A percentile compares a stretch with the other conserved stretches of the same genome.
These are phyloP conservation scores for Vachellia pachyceras DNA, from an alignment of 306 rosid genomes.

Conservation along the genomic window DNA sequence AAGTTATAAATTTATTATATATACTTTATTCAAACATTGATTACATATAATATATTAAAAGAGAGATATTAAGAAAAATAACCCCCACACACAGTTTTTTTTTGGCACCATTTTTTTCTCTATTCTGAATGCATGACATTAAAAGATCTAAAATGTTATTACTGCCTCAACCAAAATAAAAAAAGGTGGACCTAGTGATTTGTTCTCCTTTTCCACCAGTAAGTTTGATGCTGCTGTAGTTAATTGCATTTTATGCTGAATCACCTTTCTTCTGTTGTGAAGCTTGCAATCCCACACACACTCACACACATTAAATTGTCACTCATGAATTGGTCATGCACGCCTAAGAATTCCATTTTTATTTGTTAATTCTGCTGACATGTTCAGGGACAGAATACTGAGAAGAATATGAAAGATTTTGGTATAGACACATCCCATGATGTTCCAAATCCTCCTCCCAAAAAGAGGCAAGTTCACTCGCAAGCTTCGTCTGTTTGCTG, in stretches of 20 bases:
- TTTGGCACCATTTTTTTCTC: background rate
- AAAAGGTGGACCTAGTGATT: background rate
- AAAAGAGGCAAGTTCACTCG: conserved; percentile 57
- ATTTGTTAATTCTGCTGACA: conserved; percentile 32
- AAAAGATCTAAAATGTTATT: background rate
- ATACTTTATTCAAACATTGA: background rate
- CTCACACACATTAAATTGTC: conserved; percentile 24
- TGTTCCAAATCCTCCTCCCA: conserved; percentile 33
- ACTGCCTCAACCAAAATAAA: background rate
- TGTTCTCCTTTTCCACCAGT: conserved; percentile 11
- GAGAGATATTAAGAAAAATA: background rate
- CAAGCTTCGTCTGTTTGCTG: no score
- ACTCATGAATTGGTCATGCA: conserved; percentile 13
- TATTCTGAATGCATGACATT: background rate
- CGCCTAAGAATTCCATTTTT: no score
- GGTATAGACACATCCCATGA: conserved; percentile 36
- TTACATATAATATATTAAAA: background rate
- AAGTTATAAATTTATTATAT: background rate
- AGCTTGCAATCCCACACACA: conserved; percentile 19
- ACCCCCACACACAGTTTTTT: background rate
- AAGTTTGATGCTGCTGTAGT: background rate
- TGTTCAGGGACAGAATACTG: conserved; percentile 54
- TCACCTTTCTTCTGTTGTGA: conserved; percentile 25
- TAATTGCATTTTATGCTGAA: conserved; percentile 22
- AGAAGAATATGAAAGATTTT: conserved; percentile 46